Base-by-base conservation (phyloP, 2,329 filamentous ascomycete species). In the Colletotrichum caudatum region DNA sequence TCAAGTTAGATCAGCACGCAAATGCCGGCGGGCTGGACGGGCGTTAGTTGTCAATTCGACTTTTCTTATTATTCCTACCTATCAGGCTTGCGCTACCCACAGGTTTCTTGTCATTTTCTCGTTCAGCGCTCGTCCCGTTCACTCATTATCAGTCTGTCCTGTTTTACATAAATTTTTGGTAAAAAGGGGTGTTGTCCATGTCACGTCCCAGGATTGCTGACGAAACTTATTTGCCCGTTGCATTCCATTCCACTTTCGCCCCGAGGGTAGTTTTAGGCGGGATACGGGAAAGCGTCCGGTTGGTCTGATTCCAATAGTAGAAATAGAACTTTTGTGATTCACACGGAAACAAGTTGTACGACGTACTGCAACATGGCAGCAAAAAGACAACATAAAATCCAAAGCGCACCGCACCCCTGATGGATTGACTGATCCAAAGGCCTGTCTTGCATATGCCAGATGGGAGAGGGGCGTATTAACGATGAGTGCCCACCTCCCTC, bases 11-110 rank as follows among this genome's bases (percentile, higher is more conserved):
- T 61, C 66, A 71, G 61, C 56, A 72, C 66, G 66, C 66, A 69
- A 72, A 57, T 51, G 64, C 54, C 63, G 64, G 41, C 50, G 61
- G 54, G 37, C 60, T 58, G 69, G 68, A 61, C 50, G 64, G 69
- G 64, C 58, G 69, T 59, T 66, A 71, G 54, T 58, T 71, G 71
- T 64, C 56, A 56, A 67, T 64, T 65, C 18, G 16, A 62, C 58
- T 23, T 66, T 71, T 66, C 37, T 67, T 71, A 46, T 69, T 57
- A 41, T 41, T 48, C 48, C 29, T 48, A 51, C 48, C 9, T 18
- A 26, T 26, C 37, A 29, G 33, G 12, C 16, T 39, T 29, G 14
- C 57, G 37, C 7, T 20, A 33, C n/a, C 5, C 26, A 33, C 16
- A 9, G 35, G 18, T 18, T 23, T 14, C 18, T 41, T 56, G 33